Evolutionary conservation across 1,139 yeast species (phyloP), one percentile per base, ranked within the genome.

Genomic region (Scheffersomyces lignicola): DNA sequence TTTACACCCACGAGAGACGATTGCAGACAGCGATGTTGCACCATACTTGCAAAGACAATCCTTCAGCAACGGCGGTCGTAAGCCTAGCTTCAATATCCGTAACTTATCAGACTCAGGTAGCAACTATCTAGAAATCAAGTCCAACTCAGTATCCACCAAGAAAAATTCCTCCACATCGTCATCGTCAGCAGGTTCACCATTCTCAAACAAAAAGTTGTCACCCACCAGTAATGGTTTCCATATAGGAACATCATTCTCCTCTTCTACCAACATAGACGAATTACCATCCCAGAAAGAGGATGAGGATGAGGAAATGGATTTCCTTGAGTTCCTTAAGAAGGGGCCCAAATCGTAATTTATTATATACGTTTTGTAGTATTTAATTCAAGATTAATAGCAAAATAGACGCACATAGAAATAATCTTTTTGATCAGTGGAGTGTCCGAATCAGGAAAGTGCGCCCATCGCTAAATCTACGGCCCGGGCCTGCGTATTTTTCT

Each of bases 261-360:
- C 24, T 18, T 11, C 9, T 18, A 32, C 12, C 18, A 14, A 14
- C 14, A 7, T 26, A 8, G 11, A 23, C 13, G 15, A 31, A 8
- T 12, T 22, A 8, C 14, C 18, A 13, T 25, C 36, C 10, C 32
- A 33, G 26, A 31, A 16, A 18, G 32, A 25, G 18, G 32, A 18
- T 10, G 52, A 51, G 1, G 65, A 60, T 18, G 61, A 53, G 13
- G 77, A 68, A 34, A 61, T 73, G 60, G 80, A 74, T 46, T 63
- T 76, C 39, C 33, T 73, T 43, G 79, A 73, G 40, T 73, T 75
- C 41, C 60, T 76, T 35, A 64, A 62, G 20, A 58, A 55, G 25
- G 78, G 76, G 3, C 77, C 78, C n/a, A n/a, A n/a, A n/a, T n/a
- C n/a, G n/a, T n/a, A n/a, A n/a, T n/a, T n/a, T n/a, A n/a, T n/a